A percentile compares a stretch with the other conserved stretches of the same genome.
Evolutionary conservation across 1,139 yeast species (phyloP).

Genomic region (Pichia sp.): DNA sequence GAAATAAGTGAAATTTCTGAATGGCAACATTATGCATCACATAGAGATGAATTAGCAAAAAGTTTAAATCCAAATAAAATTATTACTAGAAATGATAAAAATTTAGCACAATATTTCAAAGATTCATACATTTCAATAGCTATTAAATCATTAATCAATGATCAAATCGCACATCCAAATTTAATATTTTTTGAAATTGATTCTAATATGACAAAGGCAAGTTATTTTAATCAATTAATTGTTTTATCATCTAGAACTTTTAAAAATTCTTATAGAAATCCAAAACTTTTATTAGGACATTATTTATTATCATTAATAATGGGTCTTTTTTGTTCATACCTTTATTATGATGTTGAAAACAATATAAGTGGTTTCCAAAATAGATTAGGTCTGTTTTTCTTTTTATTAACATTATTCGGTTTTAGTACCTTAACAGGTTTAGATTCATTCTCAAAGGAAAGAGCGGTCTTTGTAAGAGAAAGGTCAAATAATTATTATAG

Average conservation of each 20-base stretch:
- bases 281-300: slow-evolving; percentile 75
- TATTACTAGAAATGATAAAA: slow-evolving; percentile 13
- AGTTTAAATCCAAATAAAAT: slow-evolving; percentile 15
- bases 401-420: slow-evolving; percentile 83
- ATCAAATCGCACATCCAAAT: slow-evolving; percentile 13
- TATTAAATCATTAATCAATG: slow-evolving; percentile 31
- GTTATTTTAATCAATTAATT: slow-evolving; percentile 53
- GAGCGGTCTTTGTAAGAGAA: slow-evolving; percentile 84
- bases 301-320: slow-evolving; percentile 69
- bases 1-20: slow-evolving; percentile 63
- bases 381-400: slow-evolving; percentile 86
- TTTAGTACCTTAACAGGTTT: slow-evolving; percentile 88
- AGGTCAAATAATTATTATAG: slow-evolving; percentile 90
- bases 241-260: slow-evolving; percentile 81
- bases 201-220: slow-evolving; percentile 43
- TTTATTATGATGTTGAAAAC: slow-evolving; percentile 74
- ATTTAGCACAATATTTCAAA: slow-evolving; percentile 22
- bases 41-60: slow-evolving; percentile 58
- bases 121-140: slow-evolving; percentile 26
- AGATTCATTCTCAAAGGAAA: slow-evolving; percentile 79
- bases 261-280: slow-evolving; percentile 87
- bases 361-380: slow-evolving; percentile 96
- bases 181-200: slow-evolving; percentile 31
- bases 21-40: slow-evolving; percentile 88
- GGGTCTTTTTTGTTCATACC: slow-evolving; percentile 78